Evolutionary conservation across 2,329 filamentous ascomycete species (phyloP).

Genomic region (Claviceps capensis): DNA sequence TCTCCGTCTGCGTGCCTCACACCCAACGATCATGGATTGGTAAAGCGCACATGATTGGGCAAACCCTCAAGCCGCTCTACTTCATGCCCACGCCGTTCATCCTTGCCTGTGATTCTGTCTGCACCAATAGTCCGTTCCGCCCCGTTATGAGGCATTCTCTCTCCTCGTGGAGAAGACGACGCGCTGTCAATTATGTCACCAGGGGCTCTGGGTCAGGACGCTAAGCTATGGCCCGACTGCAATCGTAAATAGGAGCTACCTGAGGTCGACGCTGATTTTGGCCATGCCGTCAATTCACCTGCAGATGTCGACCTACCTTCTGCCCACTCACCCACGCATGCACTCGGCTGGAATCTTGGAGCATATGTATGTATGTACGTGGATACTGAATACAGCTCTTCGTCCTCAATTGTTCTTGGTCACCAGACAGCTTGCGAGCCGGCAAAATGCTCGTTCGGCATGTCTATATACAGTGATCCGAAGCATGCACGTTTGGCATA

Average conservation of each 20-base stretch:
- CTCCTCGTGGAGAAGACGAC: background rate
- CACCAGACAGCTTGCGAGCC: background rate
- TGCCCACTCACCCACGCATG: background rate
- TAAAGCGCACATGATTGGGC: conserved; percentile 91
- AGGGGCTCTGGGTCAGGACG: background rate
- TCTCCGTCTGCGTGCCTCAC: conserved; percentile 84
- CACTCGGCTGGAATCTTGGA: background rate
- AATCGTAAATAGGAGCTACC: background rate
- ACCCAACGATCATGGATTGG: conserved; percentile 95
- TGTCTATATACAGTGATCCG: background rate
- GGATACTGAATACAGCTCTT: background rate
- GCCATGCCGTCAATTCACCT: background rate
- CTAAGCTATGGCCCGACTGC: background rate
- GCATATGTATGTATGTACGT: background rate
- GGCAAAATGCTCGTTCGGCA: background rate
- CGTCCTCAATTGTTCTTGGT: background rate
- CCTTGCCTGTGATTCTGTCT: background rate
- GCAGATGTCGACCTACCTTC: background rate
- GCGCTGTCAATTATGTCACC: background rate
- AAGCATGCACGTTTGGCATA: background rate
- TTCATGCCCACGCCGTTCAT: conserved; percentile 42
- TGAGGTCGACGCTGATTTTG: background rate
- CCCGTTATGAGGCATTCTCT: too few relatives aligned
- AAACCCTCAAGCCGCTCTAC: conserved; percentile 72
- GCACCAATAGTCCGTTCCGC: background rate